Base-by-base conservation (phyloP, 768 basidiomycete genomes). In the Mycena belliarum region DNA sequence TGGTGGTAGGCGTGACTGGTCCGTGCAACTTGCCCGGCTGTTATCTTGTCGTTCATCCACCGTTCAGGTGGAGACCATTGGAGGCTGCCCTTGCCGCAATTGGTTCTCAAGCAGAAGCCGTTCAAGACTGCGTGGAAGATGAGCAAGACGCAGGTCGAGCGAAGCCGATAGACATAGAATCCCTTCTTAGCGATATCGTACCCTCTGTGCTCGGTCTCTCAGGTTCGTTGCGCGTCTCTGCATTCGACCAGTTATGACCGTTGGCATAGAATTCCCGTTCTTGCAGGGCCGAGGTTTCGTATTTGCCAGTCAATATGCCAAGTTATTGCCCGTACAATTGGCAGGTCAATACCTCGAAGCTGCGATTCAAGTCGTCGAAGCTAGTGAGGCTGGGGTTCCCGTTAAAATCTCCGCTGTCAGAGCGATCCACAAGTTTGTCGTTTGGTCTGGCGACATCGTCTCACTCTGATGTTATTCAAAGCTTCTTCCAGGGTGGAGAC, bases 391-490 rank as follows among this genome's bases (percentile, higher is more conserved):
- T 4, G 82, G 84, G 25, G 79, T 94, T n/a, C 91, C 93, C 0
- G 89, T 98, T 66, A 98, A 98, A 72, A 79, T 98, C 6, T 95
- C 93, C 1, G 95, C 96, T 11, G 89, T 98, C 25, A 91, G 93
- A 71, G 94, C 96, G 3, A 80, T 98, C 37, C 87, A 91, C 66
- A 95, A 98, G 97, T 98, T 26, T 9, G 32, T 45, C 8, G 18
- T 33, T 55, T 41, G 23, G 42, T 20, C 28, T 10, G 6, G 43
- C 18, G 11, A 15, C n/a, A 41, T 59, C 50, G 9, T 28, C 53
- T 40, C 63, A 14, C 43, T 33, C 52, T 50, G 20, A n/a, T 57
- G n/a, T 55, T 25, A 3, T n/a, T 12, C 28, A 20, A 55, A 91
- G 89, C 68, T 91, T 91, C 75, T 89, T 83, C 71, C 78, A 85